These are phyloP conservation scores for Spatholobus suberectus DNA, from an alignment of 306 rosid genomes.

Conservation along the genomic window DNA sequence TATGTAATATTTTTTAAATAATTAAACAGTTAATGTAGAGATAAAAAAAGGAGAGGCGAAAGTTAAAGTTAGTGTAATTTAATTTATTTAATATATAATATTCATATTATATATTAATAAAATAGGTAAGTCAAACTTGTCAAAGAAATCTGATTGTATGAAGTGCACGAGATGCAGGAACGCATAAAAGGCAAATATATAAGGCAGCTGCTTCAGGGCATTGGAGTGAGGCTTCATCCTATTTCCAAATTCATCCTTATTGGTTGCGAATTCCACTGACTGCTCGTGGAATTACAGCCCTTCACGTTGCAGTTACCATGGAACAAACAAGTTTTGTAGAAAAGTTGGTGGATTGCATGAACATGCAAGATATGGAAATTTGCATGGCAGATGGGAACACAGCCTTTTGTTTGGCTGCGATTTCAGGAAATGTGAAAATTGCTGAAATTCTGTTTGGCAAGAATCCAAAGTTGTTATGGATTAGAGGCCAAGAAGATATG, in stretches of 20 bases:
- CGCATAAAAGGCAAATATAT: too few relatives aligned
- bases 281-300: background rate
- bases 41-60: too few relatives aligned
- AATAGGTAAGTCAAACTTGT: too few relatives aligned
- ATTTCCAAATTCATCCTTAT: background rate
- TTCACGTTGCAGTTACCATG: conserved; percentile 28
- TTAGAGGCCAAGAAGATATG: background rate
- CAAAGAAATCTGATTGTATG: background rate
- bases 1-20: too few relatives aligned
- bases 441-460: background rate
- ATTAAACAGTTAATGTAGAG: too few relatives aligned
- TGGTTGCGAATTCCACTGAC: too few relatives aligned
- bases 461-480: background rate
- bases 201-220: too few relatives aligned
- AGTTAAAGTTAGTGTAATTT: too few relatives aligned
- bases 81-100: too few relatives aligned
- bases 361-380: background rate
- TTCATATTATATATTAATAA: too few relatives aligned
- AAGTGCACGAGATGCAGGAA: conserved; percentile 5
- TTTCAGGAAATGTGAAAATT: conserved; percentile 5
- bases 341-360: background rate
- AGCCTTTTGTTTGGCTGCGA: conserved; percentile 19
- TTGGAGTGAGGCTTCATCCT: background rate
- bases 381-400: background rate
- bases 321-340: background rate